Conservation (phyloP, 768 basidiomycete species). For the Lanmaoa pseudosensibilis region DNA sequence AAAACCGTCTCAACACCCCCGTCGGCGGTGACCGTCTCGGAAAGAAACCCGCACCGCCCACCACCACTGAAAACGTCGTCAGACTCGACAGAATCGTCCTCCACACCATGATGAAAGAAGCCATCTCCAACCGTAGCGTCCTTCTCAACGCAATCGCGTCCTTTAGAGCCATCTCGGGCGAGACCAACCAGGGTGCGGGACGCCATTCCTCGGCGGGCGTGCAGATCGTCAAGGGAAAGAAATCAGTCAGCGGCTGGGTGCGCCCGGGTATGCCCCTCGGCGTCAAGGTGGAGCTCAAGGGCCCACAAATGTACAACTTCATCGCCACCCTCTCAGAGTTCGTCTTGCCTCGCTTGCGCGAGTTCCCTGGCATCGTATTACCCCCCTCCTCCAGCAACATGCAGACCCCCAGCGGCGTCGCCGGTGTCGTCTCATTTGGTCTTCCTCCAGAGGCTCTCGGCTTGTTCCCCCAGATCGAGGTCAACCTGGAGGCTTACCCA, state of each 20-base stretch:
- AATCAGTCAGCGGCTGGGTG: constrained; percentile 80
- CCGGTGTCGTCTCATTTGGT: constrained; percentile 89
- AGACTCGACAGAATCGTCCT: constrained; percentile 81
- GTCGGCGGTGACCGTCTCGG: constrained; percentile 70
- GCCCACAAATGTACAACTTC: constrained; percentile 94
- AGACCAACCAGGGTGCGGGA: constrained; percentile 73
- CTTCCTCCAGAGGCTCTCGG: constrained; percentile 81
- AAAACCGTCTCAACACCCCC: constrained; percentile 72
- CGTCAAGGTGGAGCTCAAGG: constrained; percentile 87
- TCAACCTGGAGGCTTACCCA: constrained; percentile 89
- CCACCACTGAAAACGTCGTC: constrained; percentile 68
- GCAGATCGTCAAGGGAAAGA: constrained; percentile 67
- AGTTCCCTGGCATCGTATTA: constrained; percentile 81
- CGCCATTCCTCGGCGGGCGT: constrained; percentile 71
- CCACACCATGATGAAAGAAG: constrained; percentile 84
- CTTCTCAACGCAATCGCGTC: constrained; percentile 88
- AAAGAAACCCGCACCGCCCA: constrained; percentile 64
- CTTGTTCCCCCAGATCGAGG: constrained; percentile 94
- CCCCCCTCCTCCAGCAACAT: constrained; percentile 71
- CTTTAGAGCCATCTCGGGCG: constrained; percentile 82
- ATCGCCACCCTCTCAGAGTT: constrained; percentile 86
- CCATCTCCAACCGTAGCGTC: constrained; percentile 63
- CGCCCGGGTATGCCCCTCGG: constrained; percentile 80
- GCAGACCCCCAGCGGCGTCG: constrained; percentile 72
- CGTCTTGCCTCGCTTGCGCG: constrained; percentile 90